phyloP scores from a whole-genome alignment of 2,329 filamentous ascomycete genomes.

The Beauveria medogensis region DNA sequence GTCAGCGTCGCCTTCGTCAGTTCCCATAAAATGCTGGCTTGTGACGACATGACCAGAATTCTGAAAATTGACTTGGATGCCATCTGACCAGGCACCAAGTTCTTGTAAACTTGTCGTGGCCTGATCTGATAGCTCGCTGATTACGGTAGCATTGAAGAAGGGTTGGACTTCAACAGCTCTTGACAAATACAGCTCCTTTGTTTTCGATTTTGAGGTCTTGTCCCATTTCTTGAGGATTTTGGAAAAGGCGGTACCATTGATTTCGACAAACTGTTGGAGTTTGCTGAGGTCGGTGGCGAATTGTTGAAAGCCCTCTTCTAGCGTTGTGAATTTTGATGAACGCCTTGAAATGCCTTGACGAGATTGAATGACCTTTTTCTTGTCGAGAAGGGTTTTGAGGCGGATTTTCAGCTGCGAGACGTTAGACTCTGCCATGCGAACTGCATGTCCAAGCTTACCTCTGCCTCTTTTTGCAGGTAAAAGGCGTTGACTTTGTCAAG shows the following conservation, averaged over 20 bases:
- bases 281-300: constrained; percentile 97
- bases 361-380: constrained; percentile 85
- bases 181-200: constrained; percentile 94
- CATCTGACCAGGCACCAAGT: constrained; percentile 93
- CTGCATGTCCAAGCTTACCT: constrained; percentile 49
- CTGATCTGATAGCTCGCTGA: constrained; percentile 92
- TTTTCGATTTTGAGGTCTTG: constrained; percentile 98
- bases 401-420: constrained; percentile 73
- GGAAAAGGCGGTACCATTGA: constrained; percentile 95
- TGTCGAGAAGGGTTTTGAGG: constrained; percentile 84
- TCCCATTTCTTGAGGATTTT: constrained; percentile 99
- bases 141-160: constrained; percentile 95
- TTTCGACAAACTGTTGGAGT: constrained; percentile 95
- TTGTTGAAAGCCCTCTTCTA: constrained; percentile 95
- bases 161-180: constrained; percentile 95
- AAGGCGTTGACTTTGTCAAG: constrained; percentile 98
- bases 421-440: background rate
- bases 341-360: constrained; percentile 73
- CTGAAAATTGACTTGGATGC: constrained; percentile 83
- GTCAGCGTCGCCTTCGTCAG: constrained; percentile 85
- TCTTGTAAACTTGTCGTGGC: constrained; percentile 94
- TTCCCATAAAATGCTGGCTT: constrained; percentile 58
- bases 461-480: constrained; percentile 95
- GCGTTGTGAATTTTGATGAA: constrained; percentile 86
- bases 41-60: constrained; percentile 55